Base-by-base conservation (phyloP, 108 stramenopile species). In the Cyclotella distinguenda region DNA sequence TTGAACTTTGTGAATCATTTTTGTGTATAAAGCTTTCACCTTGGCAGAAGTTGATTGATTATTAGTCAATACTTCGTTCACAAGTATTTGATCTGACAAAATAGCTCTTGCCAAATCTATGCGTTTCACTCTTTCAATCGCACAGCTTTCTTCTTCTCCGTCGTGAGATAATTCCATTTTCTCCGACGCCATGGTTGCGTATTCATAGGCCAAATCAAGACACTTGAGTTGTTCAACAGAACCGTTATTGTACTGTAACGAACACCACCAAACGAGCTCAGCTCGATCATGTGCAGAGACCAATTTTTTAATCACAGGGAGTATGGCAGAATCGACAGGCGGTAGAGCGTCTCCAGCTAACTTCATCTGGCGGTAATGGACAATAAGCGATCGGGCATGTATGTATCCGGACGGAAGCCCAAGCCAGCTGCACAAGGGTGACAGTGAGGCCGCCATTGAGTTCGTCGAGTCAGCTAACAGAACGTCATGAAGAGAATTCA, bases 191-290 rank as follows among this genome's bases (percentile, higher is more conserved):
- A 82, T 69, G 22, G 87, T 87, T 19, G 89, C 93, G 61, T 68
- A 62, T 28, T 63, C 57, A 46, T 85, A 57, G 6, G 89, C 86
- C 26, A 83, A 51, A 22, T 94, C 88, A 23, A 94, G 66, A 60
- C 88, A 89, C n/a, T 53, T 60, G 26, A 94, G 72, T 54, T 78
- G 65, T 11, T 81, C 78, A 13, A 71, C 60, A 18, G 86, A 85
- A 19, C 74, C 73, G 39, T 60, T 62, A 32, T 70, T 60, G 57
- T 87, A 81, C 26, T 63, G 47, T 22, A 62, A 55, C 6, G 93
- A 69, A 50, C 89, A 94, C 93, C 93, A 94, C 74, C 87, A 88
- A 32, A 84, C 74, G 25, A 94, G 74, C 10, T 86, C 81, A 23
- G 83, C 78, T 32, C 80, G 74, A 62, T 89, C 93, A 12, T 42